Evolutionary conservation across 306 rosid genomes (phyloP).

Genomic region (Lathyrus aphaca): DNA sequence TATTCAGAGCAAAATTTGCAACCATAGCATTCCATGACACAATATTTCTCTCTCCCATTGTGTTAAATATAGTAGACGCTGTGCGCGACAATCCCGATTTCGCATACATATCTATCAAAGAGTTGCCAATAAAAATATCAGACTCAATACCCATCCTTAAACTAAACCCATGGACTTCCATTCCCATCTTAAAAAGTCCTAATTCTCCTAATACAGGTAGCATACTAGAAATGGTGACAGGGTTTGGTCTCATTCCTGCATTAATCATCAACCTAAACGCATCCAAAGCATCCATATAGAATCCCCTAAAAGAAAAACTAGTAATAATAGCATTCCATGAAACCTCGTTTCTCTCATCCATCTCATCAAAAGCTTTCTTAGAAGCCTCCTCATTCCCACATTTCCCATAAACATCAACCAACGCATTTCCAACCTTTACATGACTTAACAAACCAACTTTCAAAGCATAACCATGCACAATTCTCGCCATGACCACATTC

Average conservation of each 20-base stretch:
- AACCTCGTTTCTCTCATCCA: constrained; percentile 66
- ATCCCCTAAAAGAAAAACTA: constrained; percentile 64
- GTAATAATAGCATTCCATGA: constrained; percentile 86
- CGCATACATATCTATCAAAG: constrained; percentile 81
- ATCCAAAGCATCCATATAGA: constrained; percentile 51
- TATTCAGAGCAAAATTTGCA: constrained; percentile 78
- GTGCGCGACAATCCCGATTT: constrained; percentile 60
- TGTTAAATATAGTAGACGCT: constrained; percentile 64
- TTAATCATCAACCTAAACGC: constrained; percentile 66
- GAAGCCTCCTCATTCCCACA: constrained; percentile 65
- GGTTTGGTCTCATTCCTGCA: constrained; percentile 61
- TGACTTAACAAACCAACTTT: constrained; percentile 72
- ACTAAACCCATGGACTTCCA: constrained; percentile 75
- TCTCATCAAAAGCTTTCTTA: constrained; percentile 69
- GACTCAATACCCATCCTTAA: constrained; percentile 57
- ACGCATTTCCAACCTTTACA: constrained; percentile 62
- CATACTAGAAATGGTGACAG: constrained; percentile 72
- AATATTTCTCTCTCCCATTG: constrained; percentile 57
- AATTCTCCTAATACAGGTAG: constrained; percentile 75
- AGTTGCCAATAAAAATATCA: constrained; percentile 70
- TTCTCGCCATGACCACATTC: constrained; percentile 52
- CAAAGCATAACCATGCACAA: constrained; percentile 67
- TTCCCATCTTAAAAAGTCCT: constrained; percentile 55
- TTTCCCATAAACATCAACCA: constrained; percentile 86
- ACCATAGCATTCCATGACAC: constrained; percentile 96